Percentiles rank a stretch among this genome's conserved stretches.
Conservation (phyloP, 768 basidiomycete species). For the Candolleomyces aberdarensis region DNA sequence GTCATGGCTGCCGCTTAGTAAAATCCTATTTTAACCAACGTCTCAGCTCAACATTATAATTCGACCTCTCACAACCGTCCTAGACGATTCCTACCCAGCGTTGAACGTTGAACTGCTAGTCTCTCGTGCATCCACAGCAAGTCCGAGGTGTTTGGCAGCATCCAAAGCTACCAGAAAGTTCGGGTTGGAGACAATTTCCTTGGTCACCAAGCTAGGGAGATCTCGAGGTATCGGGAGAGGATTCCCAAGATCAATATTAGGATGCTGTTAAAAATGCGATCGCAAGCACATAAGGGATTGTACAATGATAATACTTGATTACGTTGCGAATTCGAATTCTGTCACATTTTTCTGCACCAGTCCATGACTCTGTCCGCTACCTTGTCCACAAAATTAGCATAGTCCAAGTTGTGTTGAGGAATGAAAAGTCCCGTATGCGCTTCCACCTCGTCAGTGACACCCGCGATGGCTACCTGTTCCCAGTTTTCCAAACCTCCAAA, state of each 20-base stretch:
- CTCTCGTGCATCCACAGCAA: conserved; percentile 42
- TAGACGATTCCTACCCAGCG: conserved; percentile 65
- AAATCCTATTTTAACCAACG: conserved; percentile 49
- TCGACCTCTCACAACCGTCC: conserved; percentile 85
- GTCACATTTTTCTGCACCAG: conserved; percentile 33
- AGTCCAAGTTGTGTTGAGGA: conserved; percentile 45
- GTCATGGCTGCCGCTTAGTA: conserved; percentile 94
- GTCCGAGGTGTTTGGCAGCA: conserved; percentile 58
- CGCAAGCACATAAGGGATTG: no score
- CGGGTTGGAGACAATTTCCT: no score
- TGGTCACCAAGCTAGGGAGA: no score
- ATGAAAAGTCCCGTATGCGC: conserved; percentile 58
- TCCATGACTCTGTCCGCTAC: conserved; percentile 39
- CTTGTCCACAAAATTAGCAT: conserved; percentile 44
- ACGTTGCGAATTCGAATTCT: background rate
- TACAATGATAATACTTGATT: background rate
- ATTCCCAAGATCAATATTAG: background rate
- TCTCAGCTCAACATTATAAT: conserved; percentile 78
- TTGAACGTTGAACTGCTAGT: conserved; percentile 11
- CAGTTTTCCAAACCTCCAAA: conserved; percentile 46
- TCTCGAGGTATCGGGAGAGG: no score
- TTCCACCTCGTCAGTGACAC: conserved; percentile 52
- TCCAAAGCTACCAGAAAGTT: conserved; percentile 31
- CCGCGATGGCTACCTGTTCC: conserved; percentile 49
- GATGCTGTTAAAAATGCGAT: background rate